These are phyloP conservation scores for Davidsoniella eucalypti DNA, from an alignment of 2,329 filamentous ascomycete genomes.

Conservation along the genomic window DNA sequence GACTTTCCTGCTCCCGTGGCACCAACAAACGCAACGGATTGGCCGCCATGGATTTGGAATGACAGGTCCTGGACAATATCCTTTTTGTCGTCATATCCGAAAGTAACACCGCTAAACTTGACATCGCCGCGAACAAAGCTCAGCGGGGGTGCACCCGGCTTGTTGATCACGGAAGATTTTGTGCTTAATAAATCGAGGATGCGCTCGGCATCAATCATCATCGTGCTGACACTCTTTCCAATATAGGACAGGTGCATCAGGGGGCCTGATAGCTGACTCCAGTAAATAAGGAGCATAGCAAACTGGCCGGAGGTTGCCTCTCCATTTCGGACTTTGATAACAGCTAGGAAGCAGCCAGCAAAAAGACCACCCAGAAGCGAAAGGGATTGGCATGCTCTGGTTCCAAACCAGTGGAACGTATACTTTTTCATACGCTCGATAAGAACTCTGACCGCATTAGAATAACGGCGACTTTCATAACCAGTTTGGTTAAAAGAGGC, in stretches of 20 bases:
- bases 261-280: slow-evolving; percentile 54
- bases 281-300: slow-evolving; percentile 55
- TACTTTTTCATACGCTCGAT: slow-evolving; percentile 6
- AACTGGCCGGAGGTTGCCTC: slow-evolving; percentile 49
- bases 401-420: slow-evolving; percentile 14
- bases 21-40: slow-evolving; percentile 43
- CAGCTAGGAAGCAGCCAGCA: slow-evolving; percentile 41
- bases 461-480: slow-evolving; percentile 39
- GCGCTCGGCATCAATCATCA: slow-evolving; percentile 41
- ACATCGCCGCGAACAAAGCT: slow-evolving; percentile 36
- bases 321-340: slow-evolving; percentile 49
- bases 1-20: slow-evolving; percentile 44
- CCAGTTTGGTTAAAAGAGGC: slow-evolving; percentile 42
- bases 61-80: slow-evolving; percentile 37
- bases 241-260: slow-evolving; percentile 51
- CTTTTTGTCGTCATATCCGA: slow-evolving; percentile 44
- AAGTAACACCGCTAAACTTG: slow-evolving; percentile 37
- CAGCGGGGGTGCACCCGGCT: slow-evolving; percentile 31
- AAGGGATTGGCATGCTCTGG: slow-evolving; percentile 36
- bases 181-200: slow-evolving; percentile 41
- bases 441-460: slow-evolving; percentile 25
- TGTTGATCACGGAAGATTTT: slow-evolving; percentile 37
- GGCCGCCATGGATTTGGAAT: slow-evolving; percentile 33
- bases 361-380: slow-evolving; percentile 54
- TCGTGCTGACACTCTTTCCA: slow-evolving; percentile 37